These are phyloP conservation scores for Aaosphaeria pasadenensis DNA, from an alignment of 2,329 filamentous ascomycete genomes.

Conservation along the genomic window DNA sequence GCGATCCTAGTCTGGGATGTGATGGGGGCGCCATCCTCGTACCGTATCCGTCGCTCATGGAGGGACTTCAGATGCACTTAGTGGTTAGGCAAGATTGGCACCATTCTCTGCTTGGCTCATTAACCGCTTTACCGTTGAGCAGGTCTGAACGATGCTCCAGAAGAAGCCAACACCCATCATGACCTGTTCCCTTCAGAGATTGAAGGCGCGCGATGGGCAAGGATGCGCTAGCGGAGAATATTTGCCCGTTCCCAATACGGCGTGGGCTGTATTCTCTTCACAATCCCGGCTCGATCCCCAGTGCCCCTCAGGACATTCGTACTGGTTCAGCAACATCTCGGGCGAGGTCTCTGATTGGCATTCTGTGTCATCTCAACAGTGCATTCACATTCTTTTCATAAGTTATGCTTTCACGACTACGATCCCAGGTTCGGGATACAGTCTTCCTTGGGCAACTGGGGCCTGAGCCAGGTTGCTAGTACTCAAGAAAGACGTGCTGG, in stretches of 20 bases:
- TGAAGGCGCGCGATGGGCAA: conserved; percentile 7
- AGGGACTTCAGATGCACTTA: conserved; percentile 9
- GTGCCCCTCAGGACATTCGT: conserved; percentile 9
- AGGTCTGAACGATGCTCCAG: conserved; percentile 4
- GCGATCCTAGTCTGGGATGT: conserved; percentile 10
- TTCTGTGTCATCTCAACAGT: conserved; percentile 5
- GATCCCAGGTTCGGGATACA: conserved; percentile 10
- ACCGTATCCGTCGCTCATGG: conserved; percentile 9
- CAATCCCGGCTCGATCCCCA: conserved; percentile 5
- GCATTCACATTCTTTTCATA: conserved; percentile 15
- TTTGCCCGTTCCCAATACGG: conserved; percentile 18
- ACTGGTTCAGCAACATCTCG: conserved; percentile 8
- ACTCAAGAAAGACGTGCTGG: conserved; percentile 6
- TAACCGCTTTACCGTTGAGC: conserved; percentile 18
- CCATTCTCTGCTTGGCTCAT: conserved; percentile 10
- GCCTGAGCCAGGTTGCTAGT: conserved; percentile 3
- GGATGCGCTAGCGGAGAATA: conserved; percentile 16
- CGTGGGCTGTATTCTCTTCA: conserved; percentile 7
- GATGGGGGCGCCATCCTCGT: not conserved
- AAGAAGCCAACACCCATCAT: conserved; percentile 4
- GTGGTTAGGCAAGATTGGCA: conserved; percentile 6
- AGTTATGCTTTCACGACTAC: conserved; percentile 16
- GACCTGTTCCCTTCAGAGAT: not conserved
- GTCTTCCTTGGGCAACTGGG: conserved; percentile 19
- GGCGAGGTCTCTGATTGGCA: conserved; percentile 4